Percentiles rank a stretch among this genome's conserved stretches.
Conservation (phyloP, 306 rosid species). For the Clitoria ternatea region DNA sequence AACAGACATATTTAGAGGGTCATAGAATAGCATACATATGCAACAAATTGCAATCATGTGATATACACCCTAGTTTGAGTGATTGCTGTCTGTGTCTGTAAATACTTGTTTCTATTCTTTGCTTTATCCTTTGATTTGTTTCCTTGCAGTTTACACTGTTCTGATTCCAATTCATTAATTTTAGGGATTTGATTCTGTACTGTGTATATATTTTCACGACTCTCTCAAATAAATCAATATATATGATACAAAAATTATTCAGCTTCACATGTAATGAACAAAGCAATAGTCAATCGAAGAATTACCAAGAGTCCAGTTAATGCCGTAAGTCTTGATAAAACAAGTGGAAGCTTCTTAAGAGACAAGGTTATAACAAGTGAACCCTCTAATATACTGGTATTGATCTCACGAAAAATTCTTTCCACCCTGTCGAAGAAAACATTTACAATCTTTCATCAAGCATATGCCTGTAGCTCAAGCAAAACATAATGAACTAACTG, state of each 20-base stretch:
- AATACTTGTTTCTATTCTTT: background rate
- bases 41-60: background rate
- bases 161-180: background rate
- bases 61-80: background rate
- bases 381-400: slow-evolving; percentile 57
- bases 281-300: slow-evolving; percentile 3
- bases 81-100: background rate
- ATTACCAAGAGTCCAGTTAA: slow-evolving; percentile 93
- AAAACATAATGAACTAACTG: background rate
- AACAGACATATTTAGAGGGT: background rate
- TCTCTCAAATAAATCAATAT: background rate
- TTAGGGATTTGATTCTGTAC: background rate
- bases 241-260: background rate
- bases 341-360: slow-evolving; percentile 70
- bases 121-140: background rate
- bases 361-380: slow-evolving; percentile 69
- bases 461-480: background rate
- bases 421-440: slow-evolving; percentile 69
- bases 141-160: background rate
- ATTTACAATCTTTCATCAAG: slow-evolving; percentile 4
- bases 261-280: background rate
- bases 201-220: background rate
- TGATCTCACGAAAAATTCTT: slow-evolving; percentile 80
- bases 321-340: slow-evolving; percentile 77
- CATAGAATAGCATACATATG: background rate